Evolutionary conservation across 208 protist species (phyloP).

Genomic region (Wallacemonas rigidus): DNA sequence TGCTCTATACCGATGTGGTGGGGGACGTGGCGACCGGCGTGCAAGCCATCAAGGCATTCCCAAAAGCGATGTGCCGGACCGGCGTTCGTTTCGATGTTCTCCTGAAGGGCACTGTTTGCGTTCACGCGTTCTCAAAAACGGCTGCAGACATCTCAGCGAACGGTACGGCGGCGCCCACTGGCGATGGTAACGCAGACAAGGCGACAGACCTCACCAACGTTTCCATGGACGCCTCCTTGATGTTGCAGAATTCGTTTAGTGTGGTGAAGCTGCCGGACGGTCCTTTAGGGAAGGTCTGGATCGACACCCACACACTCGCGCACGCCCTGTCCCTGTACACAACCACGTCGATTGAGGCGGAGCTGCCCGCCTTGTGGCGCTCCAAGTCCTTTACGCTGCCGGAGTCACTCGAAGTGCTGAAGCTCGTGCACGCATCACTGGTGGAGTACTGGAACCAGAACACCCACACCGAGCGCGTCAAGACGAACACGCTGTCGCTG

Average conservation of each 20-base stretch:
- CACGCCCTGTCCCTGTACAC: conserved; percentile 72
- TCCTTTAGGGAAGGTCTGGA: conserved; percentile 69
- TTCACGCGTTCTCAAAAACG: conserved; percentile 75
- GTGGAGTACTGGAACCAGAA: conserved; percentile 69
- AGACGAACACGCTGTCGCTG: conserved; percentile 73
- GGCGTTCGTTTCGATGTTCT: conserved; percentile 77
- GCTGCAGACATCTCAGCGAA: conserved; percentile 18
- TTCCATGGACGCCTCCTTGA: conserved; percentile 34
- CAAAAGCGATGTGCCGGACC: conserved; percentile 64
- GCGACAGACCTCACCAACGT: conserved; percentile 10
- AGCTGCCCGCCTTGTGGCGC: conserved; percentile 82
- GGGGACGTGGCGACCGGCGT: conserved; percentile 48
- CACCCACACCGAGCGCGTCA: conserved; percentile 62
- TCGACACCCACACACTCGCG: conserved; percentile 69
- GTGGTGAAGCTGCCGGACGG: conserved; percentile 42
- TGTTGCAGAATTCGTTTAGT: conserved; percentile 55
- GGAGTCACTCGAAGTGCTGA: conserved; percentile 76
- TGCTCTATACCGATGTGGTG: conserved; percentile 84
- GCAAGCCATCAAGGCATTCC: conserved; percentile 67
- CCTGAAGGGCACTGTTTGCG: conserved; percentile 55
- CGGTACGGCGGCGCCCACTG: conserved; percentile 15
- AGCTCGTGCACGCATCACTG: conserved; percentile 62
- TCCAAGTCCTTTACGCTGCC: conserved; percentile 75
- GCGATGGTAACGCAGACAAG: conserved; percentile 17
- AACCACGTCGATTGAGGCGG: conserved; percentile 57